Evolutionary conservation across 2,329 filamentous ascomycete species (phyloP).

Genomic region (Epicoccum nigrum): DNA sequence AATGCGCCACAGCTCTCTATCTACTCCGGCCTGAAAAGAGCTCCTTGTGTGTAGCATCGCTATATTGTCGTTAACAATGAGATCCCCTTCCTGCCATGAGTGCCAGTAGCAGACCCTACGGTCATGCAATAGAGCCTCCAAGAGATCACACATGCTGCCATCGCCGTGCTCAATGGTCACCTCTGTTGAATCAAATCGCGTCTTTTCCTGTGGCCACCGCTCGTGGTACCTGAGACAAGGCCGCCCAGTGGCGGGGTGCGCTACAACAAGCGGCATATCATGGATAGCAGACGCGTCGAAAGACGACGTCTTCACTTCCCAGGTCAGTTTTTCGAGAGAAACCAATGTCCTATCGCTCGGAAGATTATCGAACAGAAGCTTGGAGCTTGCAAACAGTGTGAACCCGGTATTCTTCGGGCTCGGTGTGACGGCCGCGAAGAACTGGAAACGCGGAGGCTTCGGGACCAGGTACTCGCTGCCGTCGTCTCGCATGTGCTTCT

Average conservation of each 20-base stretch:
- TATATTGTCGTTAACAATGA: slow-evolving; percentile 61
- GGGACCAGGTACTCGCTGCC: slow-evolving; percentile 28
- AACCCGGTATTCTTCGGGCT: slow-evolving; percentile 60
- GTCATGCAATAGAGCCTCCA: slow-evolving; percentile 57
- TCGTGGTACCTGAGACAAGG: slow-evolving; percentile 63
- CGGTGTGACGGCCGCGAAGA: slow-evolving; percentile 56
- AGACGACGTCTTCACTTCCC: slow-evolving; percentile 57
- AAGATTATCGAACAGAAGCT: slow-evolving; percentile 56
- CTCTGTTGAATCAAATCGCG: slow-evolving; percentile 56
- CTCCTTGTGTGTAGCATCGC: slow-evolving; percentile 59
- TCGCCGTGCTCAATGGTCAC: slow-evolving; percentile 53
- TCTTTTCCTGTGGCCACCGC: slow-evolving; percentile 60
- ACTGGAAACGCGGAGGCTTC: slow-evolving; percentile 53
- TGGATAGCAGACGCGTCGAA: slow-evolving; percentile 54
- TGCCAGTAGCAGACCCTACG: slow-evolving; percentile 58
- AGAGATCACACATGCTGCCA: slow-evolving; percentile 43
- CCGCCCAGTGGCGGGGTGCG: slow-evolving; percentile 54
- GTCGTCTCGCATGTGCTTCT: slow-evolving; percentile 46
- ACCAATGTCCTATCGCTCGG: slow-evolving; percentile 45
- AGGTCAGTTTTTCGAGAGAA: slow-evolving; percentile 52
- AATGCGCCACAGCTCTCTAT: slow-evolving; percentile 59
- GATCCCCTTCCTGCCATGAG: slow-evolving; percentile 61
- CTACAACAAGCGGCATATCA: slow-evolving; percentile 53
- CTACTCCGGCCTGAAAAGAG: slow-evolving; percentile 52
- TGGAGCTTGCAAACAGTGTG: slow-evolving; percentile 61